These are phyloP conservation scores for Odonthalia washingtoniensis DNA, from an alignment of 31 red algal species.

Conservation along the genomic window DNA sequence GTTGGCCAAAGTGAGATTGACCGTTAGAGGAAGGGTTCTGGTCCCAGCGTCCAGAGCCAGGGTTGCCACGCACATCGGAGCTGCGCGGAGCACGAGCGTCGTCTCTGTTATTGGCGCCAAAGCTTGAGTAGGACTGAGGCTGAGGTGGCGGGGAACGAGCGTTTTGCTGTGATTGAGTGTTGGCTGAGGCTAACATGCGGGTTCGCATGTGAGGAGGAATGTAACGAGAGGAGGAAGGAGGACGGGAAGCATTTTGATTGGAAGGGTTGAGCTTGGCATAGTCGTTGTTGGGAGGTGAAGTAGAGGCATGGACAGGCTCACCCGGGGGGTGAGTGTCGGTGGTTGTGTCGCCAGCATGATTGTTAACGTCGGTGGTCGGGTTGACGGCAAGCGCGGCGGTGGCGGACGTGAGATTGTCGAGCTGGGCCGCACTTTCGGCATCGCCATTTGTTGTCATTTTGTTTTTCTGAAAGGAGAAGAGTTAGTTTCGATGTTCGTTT, in stretches of 20 bases:
- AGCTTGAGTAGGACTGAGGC: not conserved
- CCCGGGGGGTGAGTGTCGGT: no score
- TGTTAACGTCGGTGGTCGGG: no score
- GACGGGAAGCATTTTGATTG: conserved; percentile 23
- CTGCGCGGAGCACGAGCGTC: conserved; percentile 37
- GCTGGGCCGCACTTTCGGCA: no score
- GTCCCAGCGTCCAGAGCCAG: no score
- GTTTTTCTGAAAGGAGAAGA: no score
- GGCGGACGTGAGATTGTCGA: conserved; percentile 33
- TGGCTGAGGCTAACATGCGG: conserved; percentile 50
- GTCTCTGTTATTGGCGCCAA: not conserved
- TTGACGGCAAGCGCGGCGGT: conserved; percentile 37
- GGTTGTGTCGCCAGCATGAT: no score
- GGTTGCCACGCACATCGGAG: conserved; percentile 3
- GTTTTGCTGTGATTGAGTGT: not conserved
- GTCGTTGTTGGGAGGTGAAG: not conserved
- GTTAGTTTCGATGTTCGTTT: no score
- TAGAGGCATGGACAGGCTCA: conserved; percentile 7
- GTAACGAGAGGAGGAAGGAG: conserved; percentile 58
- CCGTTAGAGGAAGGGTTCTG: no score
- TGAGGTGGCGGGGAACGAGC: not conserved
- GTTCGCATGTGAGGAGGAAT: conserved; percentile 74
- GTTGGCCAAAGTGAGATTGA: no score
- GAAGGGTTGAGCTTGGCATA: conserved; percentile 1
- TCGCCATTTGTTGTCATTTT: no score